phyloP scores from a whole-genome alignment of 164 flowering plant species.

The Sedum album region DNA sequence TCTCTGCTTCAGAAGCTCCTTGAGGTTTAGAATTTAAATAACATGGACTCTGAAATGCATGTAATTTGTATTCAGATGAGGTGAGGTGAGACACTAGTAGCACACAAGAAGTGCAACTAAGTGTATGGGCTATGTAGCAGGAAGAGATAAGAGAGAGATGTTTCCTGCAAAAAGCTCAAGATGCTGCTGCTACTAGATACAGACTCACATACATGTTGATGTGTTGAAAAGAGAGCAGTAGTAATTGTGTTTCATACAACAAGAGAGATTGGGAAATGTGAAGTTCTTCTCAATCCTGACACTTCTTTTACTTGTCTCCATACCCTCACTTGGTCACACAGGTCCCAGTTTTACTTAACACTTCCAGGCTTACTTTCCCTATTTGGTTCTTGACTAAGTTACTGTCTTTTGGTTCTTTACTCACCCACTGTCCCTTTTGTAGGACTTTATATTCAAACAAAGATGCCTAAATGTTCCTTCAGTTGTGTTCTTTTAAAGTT shows the following conservation, averaged over 20 bases:
- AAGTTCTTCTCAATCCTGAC: slow-evolving; percentile 1
- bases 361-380: neutral
- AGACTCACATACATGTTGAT: neutral
- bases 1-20: neutral
- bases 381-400: neutral
- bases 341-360: neutral
- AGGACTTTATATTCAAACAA: neutral
- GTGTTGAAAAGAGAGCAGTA: neutral
- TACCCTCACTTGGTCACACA: neutral
- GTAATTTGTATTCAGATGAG: neutral
- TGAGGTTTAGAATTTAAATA: neutral
- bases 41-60: neutral
- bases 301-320: neutral
- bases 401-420: neutral
- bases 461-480: neutral
- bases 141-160: neutral
- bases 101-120: neutral
- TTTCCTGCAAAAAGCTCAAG: slow-evolving; percentile 3
- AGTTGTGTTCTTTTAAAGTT: neutral
- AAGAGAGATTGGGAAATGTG: slow-evolving; percentile 4
- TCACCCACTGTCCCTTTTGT: neutral
- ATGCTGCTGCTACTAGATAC: neutral
- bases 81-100: slow-evolving; percentile 1
- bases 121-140: neutral
- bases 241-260: neutral